These are phyloP conservation scores for Botrytis medusae DNA, from an alignment of 2,329 filamentous ascomycete genomes.

Conservation along the genomic window DNA sequence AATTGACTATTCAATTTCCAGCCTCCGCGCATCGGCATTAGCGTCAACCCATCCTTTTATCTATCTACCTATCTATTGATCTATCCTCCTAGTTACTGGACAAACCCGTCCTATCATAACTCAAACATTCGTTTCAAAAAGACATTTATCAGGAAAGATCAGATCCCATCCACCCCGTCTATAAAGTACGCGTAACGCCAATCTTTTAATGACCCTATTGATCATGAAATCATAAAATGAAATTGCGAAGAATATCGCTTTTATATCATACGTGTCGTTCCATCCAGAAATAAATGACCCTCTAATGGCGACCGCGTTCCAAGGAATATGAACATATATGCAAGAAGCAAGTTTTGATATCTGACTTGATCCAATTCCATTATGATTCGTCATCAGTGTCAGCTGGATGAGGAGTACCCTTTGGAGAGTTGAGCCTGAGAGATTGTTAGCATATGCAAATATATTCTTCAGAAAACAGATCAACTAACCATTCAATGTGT, in stretches of 20 bases:
- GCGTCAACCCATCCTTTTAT: neutral
- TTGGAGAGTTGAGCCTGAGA: constrained; percentile 39
- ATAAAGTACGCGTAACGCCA: constrained; percentile 14
- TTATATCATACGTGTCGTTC: constrained; percentile 8
- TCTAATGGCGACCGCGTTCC: neutral
- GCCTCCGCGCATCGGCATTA: neutral
- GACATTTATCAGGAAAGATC: neutral
- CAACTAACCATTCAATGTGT: constrained; percentile 68
- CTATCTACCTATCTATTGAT: constrained; percentile 11
- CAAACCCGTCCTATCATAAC: constrained; percentile 3
- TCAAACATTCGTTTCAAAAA: constrained; percentile 10
- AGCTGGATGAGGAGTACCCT: constrained; percentile 39
- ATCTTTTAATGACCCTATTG: constrained; percentile 12
- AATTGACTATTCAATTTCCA: neutral
- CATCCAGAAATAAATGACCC: constrained; percentile 6
- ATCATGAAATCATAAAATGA: constrained; percentile 11
- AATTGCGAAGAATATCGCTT: neutral
- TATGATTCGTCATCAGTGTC: constrained; percentile 40
- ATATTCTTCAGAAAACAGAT: constrained; percentile 56
- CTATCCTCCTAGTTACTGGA: constrained; percentile 10
- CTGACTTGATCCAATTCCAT: constrained; percentile 3
- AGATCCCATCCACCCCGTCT: constrained; percentile 13
- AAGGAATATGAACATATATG: constrained; percentile 20
- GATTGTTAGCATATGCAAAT: constrained; percentile 35
- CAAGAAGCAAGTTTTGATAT: constrained; percentile 13